Base-by-base conservation (phyloP, 192 early-diverging fungal genomes). In the Backusella westeae region DNA sequence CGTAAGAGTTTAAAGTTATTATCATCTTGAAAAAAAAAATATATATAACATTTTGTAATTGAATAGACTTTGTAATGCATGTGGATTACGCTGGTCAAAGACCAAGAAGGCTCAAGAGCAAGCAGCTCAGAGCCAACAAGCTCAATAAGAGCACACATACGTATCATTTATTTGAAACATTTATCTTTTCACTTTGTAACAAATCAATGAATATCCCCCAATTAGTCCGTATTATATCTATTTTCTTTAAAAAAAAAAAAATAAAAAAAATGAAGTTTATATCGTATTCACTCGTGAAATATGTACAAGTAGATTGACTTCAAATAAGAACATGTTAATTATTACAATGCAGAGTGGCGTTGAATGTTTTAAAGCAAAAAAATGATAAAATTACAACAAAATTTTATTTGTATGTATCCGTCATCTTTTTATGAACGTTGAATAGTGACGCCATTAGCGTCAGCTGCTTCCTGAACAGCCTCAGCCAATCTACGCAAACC, bases 401-500 rank as follows among this genome's bases (percentile, higher is more conserved):
- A 21, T 49, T 49, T 44, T 49, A 49, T 49, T 49, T 49, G 1
- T 49, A 49, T n/a, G 8, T n/a, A n/a, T 49, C 6, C 17, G 46
- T n/a, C 23, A 63, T 14, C 26, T 63, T 29, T 63, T 29, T 63
- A 63, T 29, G 23, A 29, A 12, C 56, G 56, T 29, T 63, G 19
- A 49, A 73, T 73, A 17, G 35, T 6, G 34, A 49, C 29, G 21
- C 34, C 41, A 38, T 75, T 75, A 23, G 7, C 39, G 29, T 72
- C 53, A 34, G 71, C 71, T 34, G 49, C 77, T 74, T 88, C 83
- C 35, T 78, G 69, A n/a, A 94, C 73, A 15, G 89, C 81, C 67
- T 85, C 85, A 15, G 87, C 89, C 14, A 94, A 81, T 19, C 93
- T 77, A 67, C 78, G 81, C 52, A 94, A 73, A 2, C 84, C 93